A percentile compares a stretch with the other conserved stretches of the same genome.
Evolutionary conservation across 179 eudicot genomes (phyloP).

Genomic region (Patellifolia procumbens): DNA sequence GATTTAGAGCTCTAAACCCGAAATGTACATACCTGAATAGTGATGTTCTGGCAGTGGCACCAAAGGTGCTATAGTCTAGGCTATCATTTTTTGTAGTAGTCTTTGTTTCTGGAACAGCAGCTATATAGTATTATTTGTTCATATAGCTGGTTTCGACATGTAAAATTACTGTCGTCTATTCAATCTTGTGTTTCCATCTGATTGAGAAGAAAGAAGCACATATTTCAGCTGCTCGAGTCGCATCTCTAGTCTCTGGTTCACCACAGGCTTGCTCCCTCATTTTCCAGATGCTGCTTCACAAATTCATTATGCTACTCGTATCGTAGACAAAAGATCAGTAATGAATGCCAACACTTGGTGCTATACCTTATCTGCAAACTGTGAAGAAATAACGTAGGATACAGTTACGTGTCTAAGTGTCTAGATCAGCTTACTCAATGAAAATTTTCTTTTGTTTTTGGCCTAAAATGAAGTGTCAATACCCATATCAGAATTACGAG

Average conservation of each 20-base stretch:
- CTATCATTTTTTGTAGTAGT: slow-evolving; percentile 8
- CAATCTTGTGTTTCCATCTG: background rate
- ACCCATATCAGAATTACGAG: no score
- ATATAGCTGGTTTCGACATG: slow-evolving; percentile 4
- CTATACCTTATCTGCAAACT: no score
- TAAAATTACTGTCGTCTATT: background rate
- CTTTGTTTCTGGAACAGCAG: background rate
- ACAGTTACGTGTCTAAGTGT: no score
- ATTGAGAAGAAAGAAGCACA: background rate
- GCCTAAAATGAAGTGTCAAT: no score
- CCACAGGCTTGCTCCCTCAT: background rate
- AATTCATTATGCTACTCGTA: background rate
- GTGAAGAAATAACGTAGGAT: no score
- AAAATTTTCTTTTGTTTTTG: no score
- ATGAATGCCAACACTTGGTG: no score
- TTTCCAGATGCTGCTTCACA: background rate
- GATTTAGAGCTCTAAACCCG: background rate
- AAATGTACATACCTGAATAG: slow-evolving; percentile 22
- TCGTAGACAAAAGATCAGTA: background rate
- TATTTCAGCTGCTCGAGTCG: background rate
- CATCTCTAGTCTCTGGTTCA: background rate
- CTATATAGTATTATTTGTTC: slow-evolving; percentile 1
- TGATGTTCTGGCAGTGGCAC: slow-evolving; percentile 14
- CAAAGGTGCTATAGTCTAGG: slow-evolving; percentile 25
- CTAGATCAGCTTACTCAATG: no score